Conservation (phyloP, 2,329 filamentous ascomycete species). For the Colletotrichum kahawae region DNA sequence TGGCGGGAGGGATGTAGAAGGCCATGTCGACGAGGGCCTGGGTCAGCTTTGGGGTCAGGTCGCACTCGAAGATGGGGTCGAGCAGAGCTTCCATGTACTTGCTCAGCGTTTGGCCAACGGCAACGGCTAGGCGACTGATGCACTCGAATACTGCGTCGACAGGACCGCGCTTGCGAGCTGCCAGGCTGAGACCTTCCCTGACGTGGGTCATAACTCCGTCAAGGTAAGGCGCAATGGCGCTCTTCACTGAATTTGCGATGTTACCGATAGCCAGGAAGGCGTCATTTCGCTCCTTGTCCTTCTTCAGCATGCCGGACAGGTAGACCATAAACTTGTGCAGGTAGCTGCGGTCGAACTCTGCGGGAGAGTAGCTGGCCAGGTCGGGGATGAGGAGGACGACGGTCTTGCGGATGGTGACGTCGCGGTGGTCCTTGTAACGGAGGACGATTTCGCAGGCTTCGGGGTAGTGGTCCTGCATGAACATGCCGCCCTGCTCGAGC, state of each 20-base stretch:
- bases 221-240: conserved; percentile 91
- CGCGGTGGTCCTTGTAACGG: conserved; percentile 90
- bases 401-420: conserved; percentile 85
- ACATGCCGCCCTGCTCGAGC: conserved; percentile 95
- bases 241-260: conserved; percentile 94
- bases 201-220: conserved; percentile 95
- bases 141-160: conserved; percentile 92
- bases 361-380: conserved; percentile 88
- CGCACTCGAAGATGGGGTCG: conserved; percentile 96
- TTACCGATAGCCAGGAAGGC: conserved; percentile 96
- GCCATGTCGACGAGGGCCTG: conserved; percentile 98
- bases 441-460: conserved; percentile 93
- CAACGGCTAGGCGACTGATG: conserved; percentile 93
- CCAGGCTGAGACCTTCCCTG: conserved; percentile 84
- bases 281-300: conserved; percentile 91
- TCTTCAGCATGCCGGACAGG: conserved; percentile 90
- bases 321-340: conserved; percentile 98
- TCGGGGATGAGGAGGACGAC: conserved; percentile 92
- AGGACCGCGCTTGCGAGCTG: conserved; percentile 69
- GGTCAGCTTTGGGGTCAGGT: conserved; percentile 89
- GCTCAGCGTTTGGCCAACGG: conserved; percentile 93
- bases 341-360: conserved; percentile 86
- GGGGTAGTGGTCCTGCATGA: conserved; percentile 94
- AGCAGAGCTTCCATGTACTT: conserved; percentile 98
- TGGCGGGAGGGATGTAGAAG: conserved; percentile 96